These are phyloP conservation scores for Daldinia concentrica DNA, from an alignment of 495 filamentous ascomycete species.

Conservation along the genomic window DNA sequence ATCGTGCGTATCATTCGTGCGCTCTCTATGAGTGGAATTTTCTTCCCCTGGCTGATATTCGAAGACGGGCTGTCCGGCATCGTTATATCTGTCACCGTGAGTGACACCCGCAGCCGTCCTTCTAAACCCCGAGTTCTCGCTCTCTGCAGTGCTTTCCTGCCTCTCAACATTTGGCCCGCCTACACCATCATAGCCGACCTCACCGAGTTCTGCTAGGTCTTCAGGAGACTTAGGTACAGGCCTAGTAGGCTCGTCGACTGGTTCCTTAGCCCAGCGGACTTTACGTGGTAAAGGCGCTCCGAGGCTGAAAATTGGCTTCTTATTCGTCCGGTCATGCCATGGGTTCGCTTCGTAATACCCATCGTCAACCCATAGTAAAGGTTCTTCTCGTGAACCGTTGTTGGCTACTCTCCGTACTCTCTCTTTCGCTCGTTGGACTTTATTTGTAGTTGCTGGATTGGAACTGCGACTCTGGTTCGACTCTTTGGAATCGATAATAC, in stretches of 20 bases:
- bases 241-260: conserved; percentile 45
- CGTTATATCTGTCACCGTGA: conserved; percentile 28
- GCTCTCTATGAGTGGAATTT: conserved; percentile 26
- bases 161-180: conserved; percentile 2
- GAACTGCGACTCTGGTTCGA: conserved; percentile 2
- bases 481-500: background rate
- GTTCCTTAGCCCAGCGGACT: conserved; percentile 58
- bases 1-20: conserved; percentile 24
- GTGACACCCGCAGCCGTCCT: conserved; percentile 29
- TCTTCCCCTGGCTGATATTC: conserved; percentile 36
- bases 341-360: conserved; percentile 59
- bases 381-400: background rate
- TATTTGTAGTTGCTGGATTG: background rate
- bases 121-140: background rate
- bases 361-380: conserved; percentile 16
- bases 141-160: background rate
- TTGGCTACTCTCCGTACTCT: background rate
- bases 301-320: conserved; percentile 61
- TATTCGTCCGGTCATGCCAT: conserved; percentile 53
- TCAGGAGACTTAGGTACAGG: conserved; percentile 15
- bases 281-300: conserved; percentile 61
- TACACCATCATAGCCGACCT: background rate
- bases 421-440: background rate
- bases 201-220: conserved; percentile 27
- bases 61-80: conserved; percentile 40